phyloP scores from a whole-genome alignment of 306 rosid species.

The Prunus kanzakura region DNA sequence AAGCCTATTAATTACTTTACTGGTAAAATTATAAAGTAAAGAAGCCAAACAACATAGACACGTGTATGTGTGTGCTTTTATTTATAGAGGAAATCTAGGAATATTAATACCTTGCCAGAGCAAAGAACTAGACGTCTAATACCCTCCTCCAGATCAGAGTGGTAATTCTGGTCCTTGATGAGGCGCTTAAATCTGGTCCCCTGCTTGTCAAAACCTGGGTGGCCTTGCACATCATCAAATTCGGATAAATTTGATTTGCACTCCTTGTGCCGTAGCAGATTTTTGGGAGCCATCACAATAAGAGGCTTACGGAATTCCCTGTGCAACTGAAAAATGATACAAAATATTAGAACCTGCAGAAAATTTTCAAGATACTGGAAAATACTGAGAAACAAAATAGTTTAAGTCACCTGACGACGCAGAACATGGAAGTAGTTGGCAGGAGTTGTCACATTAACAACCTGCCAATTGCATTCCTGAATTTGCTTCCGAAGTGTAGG shows the following conservation, averaged over 20 bases:
- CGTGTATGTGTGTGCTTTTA: neutral
- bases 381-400: slow-evolving; percentile 16
- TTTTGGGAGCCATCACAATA: slow-evolving; percentile 93
- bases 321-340: slow-evolving; percentile 52
- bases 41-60: neutral
- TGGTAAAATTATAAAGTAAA: neutral
- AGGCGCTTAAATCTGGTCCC: slow-evolving; percentile 98
- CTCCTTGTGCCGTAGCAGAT: slow-evolving; percentile 85
- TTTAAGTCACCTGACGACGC: slow-evolving; percentile 77
- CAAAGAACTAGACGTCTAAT: slow-evolving; percentile 85
- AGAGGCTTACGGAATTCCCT: slow-evolving; percentile 96
- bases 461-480: slow-evolving; percentile 98
- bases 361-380: neutral
- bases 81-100: neutral
- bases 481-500: slow-evolving; percentile 86
- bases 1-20: neutral
- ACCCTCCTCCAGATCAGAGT: slow-evolving; percentile 77
- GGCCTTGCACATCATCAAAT: slow-evolving; percentile 98
- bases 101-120: slow-evolving; percentile 76
- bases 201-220: slow-evolving; percentile 97
- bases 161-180: slow-evolving; percentile 79
- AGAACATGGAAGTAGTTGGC: slow-evolving; percentile 97
- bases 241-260: slow-evolving; percentile 89
- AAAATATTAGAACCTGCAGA: slow-evolving; percentile 16
- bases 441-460: slow-evolving; percentile 95